Conservation (phyloP, 2,329 filamentous ascomycete genomes). For the Pseudopithomyces chartarum region DNA sequence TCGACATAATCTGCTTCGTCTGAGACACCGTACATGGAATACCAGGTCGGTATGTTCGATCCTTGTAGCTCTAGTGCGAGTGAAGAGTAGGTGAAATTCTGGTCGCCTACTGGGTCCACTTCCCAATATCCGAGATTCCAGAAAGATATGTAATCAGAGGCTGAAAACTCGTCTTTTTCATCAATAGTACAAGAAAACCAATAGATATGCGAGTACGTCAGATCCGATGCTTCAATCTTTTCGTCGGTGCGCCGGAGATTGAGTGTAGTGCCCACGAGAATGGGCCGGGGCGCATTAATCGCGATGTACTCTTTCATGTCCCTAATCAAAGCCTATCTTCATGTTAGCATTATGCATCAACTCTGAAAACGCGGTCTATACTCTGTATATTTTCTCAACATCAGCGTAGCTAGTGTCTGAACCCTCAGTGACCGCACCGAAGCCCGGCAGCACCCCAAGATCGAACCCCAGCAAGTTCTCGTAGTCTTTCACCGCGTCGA, state of each 20-base stretch:
- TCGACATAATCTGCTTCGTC: background rate
- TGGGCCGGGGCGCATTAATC: constrained; percentile 9
- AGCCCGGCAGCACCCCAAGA: constrained; percentile 7
- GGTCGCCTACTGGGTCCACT: background rate
- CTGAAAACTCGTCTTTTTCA: background rate
- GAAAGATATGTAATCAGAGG: background rate
- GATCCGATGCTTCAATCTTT: constrained; percentile 1
- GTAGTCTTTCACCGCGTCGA: constrained; percentile 21
- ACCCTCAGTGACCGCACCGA: constrained; percentile 12
- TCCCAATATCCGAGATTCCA: background rate
- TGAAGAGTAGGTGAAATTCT: background rate
- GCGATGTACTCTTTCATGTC: constrained; percentile 17
- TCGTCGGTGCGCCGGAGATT: background rate
- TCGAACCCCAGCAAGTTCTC: constrained; percentile 17
- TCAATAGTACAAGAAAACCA: background rate
- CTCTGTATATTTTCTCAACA: background rate
- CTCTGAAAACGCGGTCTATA: background rate
- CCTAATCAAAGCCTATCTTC: constrained; percentile 2
- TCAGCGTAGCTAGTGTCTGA: background rate
- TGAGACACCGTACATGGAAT: background rate
- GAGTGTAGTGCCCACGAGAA: constrained; percentile 12
- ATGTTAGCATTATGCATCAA: too few relatives aligned
- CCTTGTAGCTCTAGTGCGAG: background rate
- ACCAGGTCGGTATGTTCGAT: constrained; percentile 4
- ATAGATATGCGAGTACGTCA: background rate